Base-by-base conservation (phyloP, 208 protist genomes). In the Leishmania amazonensis region DNA sequence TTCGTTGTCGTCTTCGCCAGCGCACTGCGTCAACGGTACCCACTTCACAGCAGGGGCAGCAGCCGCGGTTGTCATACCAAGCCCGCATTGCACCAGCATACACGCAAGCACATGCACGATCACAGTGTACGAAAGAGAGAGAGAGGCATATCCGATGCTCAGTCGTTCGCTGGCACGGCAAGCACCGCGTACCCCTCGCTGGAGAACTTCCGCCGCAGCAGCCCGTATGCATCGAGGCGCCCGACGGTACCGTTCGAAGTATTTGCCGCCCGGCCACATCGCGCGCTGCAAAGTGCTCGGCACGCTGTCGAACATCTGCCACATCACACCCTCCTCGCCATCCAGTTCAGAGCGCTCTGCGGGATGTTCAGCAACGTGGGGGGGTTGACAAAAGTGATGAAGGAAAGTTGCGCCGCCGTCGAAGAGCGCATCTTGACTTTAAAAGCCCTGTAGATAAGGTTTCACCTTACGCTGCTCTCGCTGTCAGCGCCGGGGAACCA, bases 281-380 rank as follows among this genome's bases (percentile, higher is more conserved):
- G 87, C 85, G 13, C 71, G 24, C 53, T 85, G 75, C 65, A 85
- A 80, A 7, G 86, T 81, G 49, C 78, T 79, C 40, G 64, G 76
- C 49, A 92, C 86, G 11, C 83, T 76, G 31, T 62, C 62, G 47
- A 91, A 64, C 82, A 91, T 89, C 60, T 84, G 79, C 85, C 82
- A 88, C 73, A 92, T 81, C 72, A 94, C 68, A 93, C 79, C 80
- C 90, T 91, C 21, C 85, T 87, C 17, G 81, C 85, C 38, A 90
- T 83, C 88, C 87, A 93, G 83, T 93, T 92, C 70, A 94, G 77
- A 42, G 75, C 81, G 78, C 81, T 83, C 81, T 89, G 88, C 15
- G 90, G 86, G 38, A 91, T 86, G 75, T 85, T 87, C 4, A 89
- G 87, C 21, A 93, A 78, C 81, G 92, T 91, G 8, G 87, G 31